Base-by-base conservation (phyloP, 2,329 filamentous ascomycete species). In the Ophiostoma populinum region DNA sequence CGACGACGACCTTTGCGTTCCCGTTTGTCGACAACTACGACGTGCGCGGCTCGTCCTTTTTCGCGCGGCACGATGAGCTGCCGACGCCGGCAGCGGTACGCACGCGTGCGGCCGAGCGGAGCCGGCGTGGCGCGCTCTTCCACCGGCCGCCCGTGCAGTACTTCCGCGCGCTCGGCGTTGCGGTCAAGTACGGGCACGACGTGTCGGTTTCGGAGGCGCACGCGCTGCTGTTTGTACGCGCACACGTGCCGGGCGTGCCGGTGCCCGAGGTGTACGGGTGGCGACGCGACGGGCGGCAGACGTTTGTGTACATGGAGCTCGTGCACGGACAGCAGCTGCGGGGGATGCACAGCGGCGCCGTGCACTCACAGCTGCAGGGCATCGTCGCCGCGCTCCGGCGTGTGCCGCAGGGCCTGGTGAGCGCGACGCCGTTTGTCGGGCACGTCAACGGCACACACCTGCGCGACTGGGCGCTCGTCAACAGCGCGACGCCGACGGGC, bases 151-250 rank as follows among this genome's bases (percentile, higher is more conserved):
- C 30, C 5, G 30, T 36, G 7, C 6, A 11, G 22, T 6, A 5
- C 7, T 34, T 30, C 21, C n/a, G 6, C 3, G 5, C 7, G 6
- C 33, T 51, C 19, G 48, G 45, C 1, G 30, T 54, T 13, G 12
- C 49, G 32, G 47, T 54, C 28, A 55, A 55, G 37, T 55, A 49
- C 34, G 49, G 52, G 28, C 25, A 36, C 25, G 29, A 39, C 2
- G 39, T 47, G 15, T 49, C 46, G 22, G 24, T 46, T 31, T 38
- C 42, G 11, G 51, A 53, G 38, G 45, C 46, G 17, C 37, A 48
- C 34, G 38, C 30, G n/a, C 37, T 42, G 10, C 22, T 37, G 22
- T 38, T 37, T 25, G 15, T 44, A 7, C 40, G 35, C 13, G 20
- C 24, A 15, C 26, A 36, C 13, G 30, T 40, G 13, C 37, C 38